phyloP scores from a whole-genome alignment of 345 rosid genomes.

The Heritiera fomes region DNA sequence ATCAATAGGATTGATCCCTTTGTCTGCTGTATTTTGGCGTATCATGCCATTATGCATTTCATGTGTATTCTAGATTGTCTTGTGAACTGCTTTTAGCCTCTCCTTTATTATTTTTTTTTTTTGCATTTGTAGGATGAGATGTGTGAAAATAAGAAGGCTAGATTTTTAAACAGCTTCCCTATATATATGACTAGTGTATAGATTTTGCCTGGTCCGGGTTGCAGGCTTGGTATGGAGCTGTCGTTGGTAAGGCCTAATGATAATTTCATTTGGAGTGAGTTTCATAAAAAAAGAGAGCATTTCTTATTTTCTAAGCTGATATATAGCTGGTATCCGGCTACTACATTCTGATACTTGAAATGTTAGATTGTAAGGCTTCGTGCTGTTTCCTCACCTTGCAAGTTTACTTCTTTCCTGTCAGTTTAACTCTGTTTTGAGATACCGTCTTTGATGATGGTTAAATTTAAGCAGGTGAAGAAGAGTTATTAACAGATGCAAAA shows the following conservation, averaged over 20 bases:
- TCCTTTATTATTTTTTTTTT: too few species aligned
- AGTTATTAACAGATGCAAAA: too few species aligned
- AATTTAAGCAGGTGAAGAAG: too few species aligned
- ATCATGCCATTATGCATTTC: not conserved
- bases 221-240: not conserved
- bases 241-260: not conserved
- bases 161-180: not conserved
- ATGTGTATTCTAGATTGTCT: not conserved
- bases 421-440: not conserved
- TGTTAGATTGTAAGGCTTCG: not conserved
- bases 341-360: not conserved
- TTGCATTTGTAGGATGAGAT: not conserved
- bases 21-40: not conserved
- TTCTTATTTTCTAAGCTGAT: not conserved
- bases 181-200: not conserved
- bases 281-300: not conserved
- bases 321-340: not conserved
- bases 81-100: not conserved
- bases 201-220: not conserved
- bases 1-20: not conserved
- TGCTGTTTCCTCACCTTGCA: not conserved
- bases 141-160: not conserved
- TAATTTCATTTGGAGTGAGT: not conserved
- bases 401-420: not conserved
- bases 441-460: too few species aligned